Base-by-base conservation (phyloP, 768 basidiomycete species). In the Auricularia cornea region DNA sequence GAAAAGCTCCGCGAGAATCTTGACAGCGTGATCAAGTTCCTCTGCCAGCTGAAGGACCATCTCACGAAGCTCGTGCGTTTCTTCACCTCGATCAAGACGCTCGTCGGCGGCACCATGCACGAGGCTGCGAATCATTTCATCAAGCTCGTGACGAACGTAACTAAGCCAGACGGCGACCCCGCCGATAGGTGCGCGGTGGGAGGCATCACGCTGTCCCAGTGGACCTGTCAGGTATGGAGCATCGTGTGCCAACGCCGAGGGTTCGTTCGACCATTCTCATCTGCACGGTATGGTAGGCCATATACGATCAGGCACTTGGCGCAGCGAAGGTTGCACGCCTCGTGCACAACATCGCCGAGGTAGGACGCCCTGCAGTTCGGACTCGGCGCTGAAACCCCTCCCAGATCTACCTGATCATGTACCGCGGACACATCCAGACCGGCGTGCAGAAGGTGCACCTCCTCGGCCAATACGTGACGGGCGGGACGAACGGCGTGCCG, bases 361-460 rank as follows among this genome's bases (percentile, higher is more conserved):
- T 59, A n/a, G 59, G 31, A 16, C 38, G 8, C 38, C 31, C 59
- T 31, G 18, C 29, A 23, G 3, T 8, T 29, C 18, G 33, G 3
- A 26, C 33, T 59, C 6, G 33, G 6, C 33, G 18, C 10, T n/a
- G 20, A 31, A 59, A 20, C n/a, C 3, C 33, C 3, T n/a, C 31
- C 8, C 29, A 59, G 59, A 29, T 59, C 59, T 59, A 59, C 59
- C 29, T 59, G n/a, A n/a, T 8, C 4, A 59, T 59, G 59, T 59
- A 59, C 59, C n/a, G 31, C 59, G 29, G 33, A 31, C 59, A 59
- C 59, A 31, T 59, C 29, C 59, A 59, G 33, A 29, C 29, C 29
- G 59, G 59, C 18, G 29, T 59, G 16, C 23, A 59, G 59, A n/a
- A 31, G 16, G n/a, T 59, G 16, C 59, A 26, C 59, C n/a, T 18